phyloP scores from a whole-genome alignment of 495 filamentous ascomycete species.

The Penicillium samsonianum region DNA sequence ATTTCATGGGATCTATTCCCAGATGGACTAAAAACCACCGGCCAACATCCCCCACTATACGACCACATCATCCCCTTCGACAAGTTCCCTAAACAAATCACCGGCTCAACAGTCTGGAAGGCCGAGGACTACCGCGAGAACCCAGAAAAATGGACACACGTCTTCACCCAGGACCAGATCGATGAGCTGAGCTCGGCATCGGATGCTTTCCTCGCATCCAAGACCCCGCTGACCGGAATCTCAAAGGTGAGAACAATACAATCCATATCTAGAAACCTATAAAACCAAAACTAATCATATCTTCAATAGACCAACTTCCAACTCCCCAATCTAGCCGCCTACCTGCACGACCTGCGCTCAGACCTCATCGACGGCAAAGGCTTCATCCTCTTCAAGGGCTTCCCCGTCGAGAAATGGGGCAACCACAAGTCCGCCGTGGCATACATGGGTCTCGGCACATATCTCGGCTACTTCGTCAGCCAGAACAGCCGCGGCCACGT shows the following conservation, averaged over 20 bases:
- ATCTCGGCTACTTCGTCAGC: slow-evolving; percentile 78
- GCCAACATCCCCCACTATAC: slow-evolving; percentile 73
- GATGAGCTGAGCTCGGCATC: slow-evolving; percentile 64
- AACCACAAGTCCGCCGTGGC: slow-evolving; percentile 73
- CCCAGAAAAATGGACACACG: slow-evolving; percentile 73
- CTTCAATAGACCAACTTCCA: slow-evolving; percentile 42
- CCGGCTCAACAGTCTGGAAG: slow-evolving; percentile 74
- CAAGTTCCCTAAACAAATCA: slow-evolving; percentile 68
- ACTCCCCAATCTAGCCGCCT: slow-evolving; percentile 57
- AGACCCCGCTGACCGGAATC: slow-evolving; percentile 68
- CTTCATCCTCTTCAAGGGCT: slow-evolving; percentile 78
- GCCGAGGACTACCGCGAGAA: slow-evolving; percentile 64
- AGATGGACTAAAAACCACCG: slow-evolving; percentile 63
- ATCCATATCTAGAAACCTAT: neutral
- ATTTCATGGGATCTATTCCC: slow-evolving; percentile 44
- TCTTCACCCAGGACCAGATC: slow-evolving; percentile 63
- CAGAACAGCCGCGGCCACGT: slow-evolving; percentile 83
- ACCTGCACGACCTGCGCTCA: slow-evolving; percentile 57
- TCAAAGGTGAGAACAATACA: slow-evolving; percentile 46
- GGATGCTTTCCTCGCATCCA: slow-evolving; percentile 65
- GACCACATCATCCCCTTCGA: slow-evolving; percentile 64
- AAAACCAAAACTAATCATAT: neutral
- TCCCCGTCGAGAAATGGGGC: slow-evolving; percentile 73
- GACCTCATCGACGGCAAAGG: slow-evolving; percentile 79
- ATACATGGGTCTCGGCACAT: slow-evolving; percentile 80